These are phyloP conservation scores for Cinnamomum micranthum DNA, from an alignment of 164 flowering plant genomes.

Conservation along the genomic window DNA sequence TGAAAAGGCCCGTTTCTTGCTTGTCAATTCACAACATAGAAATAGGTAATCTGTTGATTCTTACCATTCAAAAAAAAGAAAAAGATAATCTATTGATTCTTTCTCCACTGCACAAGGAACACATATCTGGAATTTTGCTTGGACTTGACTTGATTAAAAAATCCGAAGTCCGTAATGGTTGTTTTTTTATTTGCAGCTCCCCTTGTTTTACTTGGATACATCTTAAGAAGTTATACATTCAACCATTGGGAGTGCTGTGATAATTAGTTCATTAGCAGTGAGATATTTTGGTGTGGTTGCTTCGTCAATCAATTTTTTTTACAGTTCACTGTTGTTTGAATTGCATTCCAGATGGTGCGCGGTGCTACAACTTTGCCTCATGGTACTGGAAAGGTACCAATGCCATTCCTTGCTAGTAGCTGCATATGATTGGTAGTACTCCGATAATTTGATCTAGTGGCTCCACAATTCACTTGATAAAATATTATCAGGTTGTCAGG, in stretches of 20 bases:
- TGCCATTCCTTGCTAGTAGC: background rate
- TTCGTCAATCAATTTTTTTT: slow-evolving; percentile 3
- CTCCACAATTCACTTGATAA: background rate
- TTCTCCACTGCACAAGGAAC: too few species aligned
- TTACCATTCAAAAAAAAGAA: too few species aligned
- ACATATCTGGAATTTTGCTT: too few species aligned
- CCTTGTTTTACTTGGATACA: too few species aligned
- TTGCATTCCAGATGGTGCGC: slow-evolving; percentile 66
- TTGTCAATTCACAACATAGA: too few species aligned
- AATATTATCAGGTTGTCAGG: slow-evolving; percentile 47
- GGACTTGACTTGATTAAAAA: too few species aligned
- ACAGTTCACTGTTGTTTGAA: slow-evolving; percentile 16
- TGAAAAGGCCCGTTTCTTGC: too few species aligned
- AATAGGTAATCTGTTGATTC: too few species aligned
- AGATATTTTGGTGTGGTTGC: background rate
- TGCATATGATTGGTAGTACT: background rate
- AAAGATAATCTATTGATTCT: too few species aligned
- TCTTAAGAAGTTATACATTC: too few species aligned
- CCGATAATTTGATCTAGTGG: background rate
- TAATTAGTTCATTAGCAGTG: background rate
- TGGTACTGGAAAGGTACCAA: slow-evolving; percentile 80
- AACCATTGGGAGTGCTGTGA: background rate
- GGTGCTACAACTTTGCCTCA: slow-evolving; percentile 81
- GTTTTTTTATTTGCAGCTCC: too few species aligned
- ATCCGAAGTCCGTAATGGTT: too few species aligned